Conservation (phyloP, 306 rosid genomes). For the Trifolium fragiferum region DNA sequence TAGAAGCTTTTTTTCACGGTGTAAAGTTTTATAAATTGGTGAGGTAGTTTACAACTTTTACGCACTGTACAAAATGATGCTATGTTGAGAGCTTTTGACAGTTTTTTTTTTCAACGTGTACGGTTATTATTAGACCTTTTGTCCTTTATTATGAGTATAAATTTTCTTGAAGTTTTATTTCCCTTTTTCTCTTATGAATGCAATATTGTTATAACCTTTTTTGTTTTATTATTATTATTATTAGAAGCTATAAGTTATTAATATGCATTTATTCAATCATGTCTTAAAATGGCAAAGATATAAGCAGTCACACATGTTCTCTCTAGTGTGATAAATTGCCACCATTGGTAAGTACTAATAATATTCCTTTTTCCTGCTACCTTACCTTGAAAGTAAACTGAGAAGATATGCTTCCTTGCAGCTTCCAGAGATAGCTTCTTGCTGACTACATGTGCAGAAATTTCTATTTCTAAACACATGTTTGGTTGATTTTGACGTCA, state of each 20-base stretch:
- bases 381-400: no score
- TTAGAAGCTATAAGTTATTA: background rate
- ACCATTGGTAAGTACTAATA: no score
- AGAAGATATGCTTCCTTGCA: no score
- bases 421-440: no score
- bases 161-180: background rate
- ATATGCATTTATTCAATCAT: no score
- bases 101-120: constrained; percentile 57
- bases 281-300: background rate
- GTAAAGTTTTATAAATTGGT: constrained; percentile 66
- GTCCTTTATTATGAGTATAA: constrained; percentile 19
- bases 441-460: no score
- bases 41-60: constrained; percentile 59
- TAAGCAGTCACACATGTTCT: no score
- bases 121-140: constrained; percentile 54
- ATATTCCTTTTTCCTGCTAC: no score
- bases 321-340: no score
- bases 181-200: background rate
- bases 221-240: background rate
- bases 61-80: constrained; percentile 72
- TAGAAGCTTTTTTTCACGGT: constrained; percentile 61
- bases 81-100: constrained; percentile 60
- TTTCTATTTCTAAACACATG: no score
- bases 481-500: no score
- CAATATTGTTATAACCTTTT: background rate